Evolutionary conservation across 805 yeast species (phyloP).

Genomic region (Ogataea paradorogensis): DNA sequence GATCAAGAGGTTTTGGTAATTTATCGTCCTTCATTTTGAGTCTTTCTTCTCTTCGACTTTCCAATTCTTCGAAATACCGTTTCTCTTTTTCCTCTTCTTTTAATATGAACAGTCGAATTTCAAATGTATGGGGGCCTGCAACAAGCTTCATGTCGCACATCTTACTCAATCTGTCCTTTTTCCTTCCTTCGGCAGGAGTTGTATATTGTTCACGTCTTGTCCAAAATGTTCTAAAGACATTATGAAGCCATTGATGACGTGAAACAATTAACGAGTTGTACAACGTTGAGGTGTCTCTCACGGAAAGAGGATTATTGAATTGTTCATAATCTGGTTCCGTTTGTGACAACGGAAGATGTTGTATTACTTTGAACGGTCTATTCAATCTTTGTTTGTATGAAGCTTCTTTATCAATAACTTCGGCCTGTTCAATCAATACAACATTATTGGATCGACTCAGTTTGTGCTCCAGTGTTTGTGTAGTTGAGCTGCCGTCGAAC

Average conservation of each 20-base stretch:
- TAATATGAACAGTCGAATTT: constrained; percentile 73
- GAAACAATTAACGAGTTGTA: constrained; percentile 73
- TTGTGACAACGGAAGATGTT: constrained; percentile 65
- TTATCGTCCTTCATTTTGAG: constrained; percentile 35
- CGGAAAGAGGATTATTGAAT: constrained; percentile 62
- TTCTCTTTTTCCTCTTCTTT: constrained; percentile 72
- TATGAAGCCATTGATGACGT: constrained; percentile 61
- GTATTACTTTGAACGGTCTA: constrained; percentile 64
- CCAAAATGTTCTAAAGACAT: constrained; percentile 80
- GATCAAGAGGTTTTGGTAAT: constrained; percentile 13
- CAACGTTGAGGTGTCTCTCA: constrained; percentile 69
- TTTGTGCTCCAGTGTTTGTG: constrained; percentile 11
- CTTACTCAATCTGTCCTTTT: constrained; percentile 83
- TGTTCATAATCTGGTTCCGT: constrained; percentile 62
- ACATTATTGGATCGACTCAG: constrained; percentile 25
- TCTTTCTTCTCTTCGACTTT: constrained; percentile 29
- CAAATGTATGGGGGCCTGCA: constrained; percentile 83
- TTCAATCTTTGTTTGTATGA: constrained; percentile 30
- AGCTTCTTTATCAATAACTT: constrained; percentile 29
- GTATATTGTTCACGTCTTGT: constrained; percentile 44
- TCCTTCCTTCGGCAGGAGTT: constrained; percentile 43
- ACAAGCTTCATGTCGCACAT: constrained; percentile 70
- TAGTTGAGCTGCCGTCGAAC: constrained; percentile 3
- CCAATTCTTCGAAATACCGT: constrained; percentile 32
- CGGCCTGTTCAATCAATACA: constrained; percentile 30